A percentile compares a stretch with the other conserved stretches of the same genome.
These are phyloP conservation scores for Daldinia bambusicola DNA, from an alignment of 495 filamentous ascomycete species.

Conservation along the genomic window DNA sequence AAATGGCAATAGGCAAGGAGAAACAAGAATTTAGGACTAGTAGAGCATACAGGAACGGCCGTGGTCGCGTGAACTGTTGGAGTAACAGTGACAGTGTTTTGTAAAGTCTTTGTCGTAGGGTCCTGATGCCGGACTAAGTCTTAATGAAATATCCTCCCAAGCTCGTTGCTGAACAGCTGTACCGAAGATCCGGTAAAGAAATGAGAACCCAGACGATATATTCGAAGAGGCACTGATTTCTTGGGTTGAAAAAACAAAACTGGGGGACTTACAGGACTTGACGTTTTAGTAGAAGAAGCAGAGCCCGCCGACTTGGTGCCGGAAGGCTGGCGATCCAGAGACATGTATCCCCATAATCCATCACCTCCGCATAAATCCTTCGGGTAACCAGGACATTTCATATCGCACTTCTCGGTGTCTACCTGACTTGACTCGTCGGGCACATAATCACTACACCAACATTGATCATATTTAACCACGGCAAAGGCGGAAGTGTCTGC, in stretches of 20 bases:
- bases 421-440: conserved; percentile 50
- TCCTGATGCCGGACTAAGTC: conserved; percentile 48
- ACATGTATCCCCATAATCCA: conserved; percentile 55
- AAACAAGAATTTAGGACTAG: conserved; percentile 35
- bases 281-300: conserved; percentile 28
- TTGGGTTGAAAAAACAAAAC: conserved; percentile 32
- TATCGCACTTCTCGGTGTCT: conserved; percentile 46
- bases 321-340: conserved; percentile 39
- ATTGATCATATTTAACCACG: conserved; percentile 51
- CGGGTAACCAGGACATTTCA: conserved; percentile 55
- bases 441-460: conserved; percentile 58
- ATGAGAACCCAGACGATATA: conserved; percentile 39
- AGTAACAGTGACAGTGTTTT: conserved; percentile 46
- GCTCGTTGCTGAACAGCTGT: neutral
- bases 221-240: conserved; percentile 37
- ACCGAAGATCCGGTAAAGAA: conserved; percentile 24
- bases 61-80: conserved; percentile 44
- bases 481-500: conserved; percentile 50
- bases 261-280: conserved; percentile 44
- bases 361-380: conserved; percentile 55
- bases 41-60: conserved; percentile 49
- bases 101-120: conserved; percentile 50
- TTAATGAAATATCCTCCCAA: conserved; percentile 39
- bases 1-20: conserved; percentile 8
- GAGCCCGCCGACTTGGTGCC: conserved; percentile 43